Evolutionary conservation across 2,329 filamentous ascomycete species (phyloP).

Genomic region (Penicillium sp.): DNA sequence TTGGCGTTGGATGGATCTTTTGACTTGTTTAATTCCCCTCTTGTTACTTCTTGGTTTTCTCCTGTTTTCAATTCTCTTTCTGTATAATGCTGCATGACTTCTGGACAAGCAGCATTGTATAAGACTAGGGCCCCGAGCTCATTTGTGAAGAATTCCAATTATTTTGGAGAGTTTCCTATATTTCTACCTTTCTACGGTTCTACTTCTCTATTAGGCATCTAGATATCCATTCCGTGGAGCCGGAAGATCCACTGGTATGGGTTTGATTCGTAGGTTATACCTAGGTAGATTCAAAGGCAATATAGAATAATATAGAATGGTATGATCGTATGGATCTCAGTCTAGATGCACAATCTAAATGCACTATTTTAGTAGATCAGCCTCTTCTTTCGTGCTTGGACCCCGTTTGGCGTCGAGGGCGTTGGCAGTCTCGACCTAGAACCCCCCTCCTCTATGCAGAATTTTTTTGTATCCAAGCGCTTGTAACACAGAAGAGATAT

Average conservation of each 20-base stretch:
- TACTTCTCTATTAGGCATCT: not conserved
- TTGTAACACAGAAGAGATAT: not conserved
- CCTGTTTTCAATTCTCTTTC: constrained; percentile 4
- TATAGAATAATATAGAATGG: not conserved
- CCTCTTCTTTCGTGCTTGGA: constrained; percentile 11
- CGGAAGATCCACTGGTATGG: not conserved
- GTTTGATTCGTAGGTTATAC: not conserved
- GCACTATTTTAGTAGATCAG: constrained; percentile 2
- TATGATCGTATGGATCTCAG: not conserved
- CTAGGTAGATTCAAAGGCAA: not conserved
- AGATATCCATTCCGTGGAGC: not conserved
- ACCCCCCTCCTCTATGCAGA: constrained; percentile 10
- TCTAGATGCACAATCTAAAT: not conserved
- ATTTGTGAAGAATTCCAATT: constrained; percentile 8
- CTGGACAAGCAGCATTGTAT: constrained; percentile 4
- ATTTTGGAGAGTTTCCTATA: constrained; percentile 1
- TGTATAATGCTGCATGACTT: not conserved
- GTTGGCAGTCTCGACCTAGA: constrained; percentile 9
- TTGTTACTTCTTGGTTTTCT: constrained; percentile 13
- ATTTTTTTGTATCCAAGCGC: constrained; percentile 2
- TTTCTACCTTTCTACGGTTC: not conserved
- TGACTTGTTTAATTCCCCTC: constrained; percentile 25
- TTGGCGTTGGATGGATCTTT: constrained; percentile 21
- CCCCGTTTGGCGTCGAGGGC: constrained; percentile 11
- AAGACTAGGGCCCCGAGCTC: not conserved